Evolutionary conservation across 2,329 filamentous ascomycete genomes (phyloP).

Genomic region (Alternaria metachromatica): DNA sequence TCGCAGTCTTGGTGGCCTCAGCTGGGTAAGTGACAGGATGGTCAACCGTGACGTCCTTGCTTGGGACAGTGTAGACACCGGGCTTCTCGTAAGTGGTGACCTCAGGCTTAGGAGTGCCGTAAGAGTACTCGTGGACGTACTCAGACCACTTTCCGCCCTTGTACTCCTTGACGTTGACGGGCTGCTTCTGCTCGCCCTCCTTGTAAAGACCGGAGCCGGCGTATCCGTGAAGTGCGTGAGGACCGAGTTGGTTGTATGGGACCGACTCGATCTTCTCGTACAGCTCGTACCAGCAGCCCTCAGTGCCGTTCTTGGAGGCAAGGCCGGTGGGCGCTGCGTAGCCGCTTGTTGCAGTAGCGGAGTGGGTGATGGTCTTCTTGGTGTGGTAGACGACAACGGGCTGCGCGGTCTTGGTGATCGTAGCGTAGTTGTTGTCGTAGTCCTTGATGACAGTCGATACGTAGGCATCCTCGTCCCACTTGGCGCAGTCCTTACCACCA

Average conservation of each 20-base stretch:
- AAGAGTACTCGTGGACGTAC: constrained; percentile 29
- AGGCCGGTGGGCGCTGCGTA: constrained; percentile 15
- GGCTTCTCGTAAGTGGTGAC: constrained; percentile 37
- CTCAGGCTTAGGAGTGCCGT: constrained; percentile 35
- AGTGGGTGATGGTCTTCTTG: constrained; percentile 36
- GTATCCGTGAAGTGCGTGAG: constrained; percentile 36
- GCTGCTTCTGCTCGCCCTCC: constrained; percentile 31
- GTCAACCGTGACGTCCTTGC: constrained; percentile 32
- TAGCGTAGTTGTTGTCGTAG: constrained; percentile 31
- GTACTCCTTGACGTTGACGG: constrained; percentile 39
- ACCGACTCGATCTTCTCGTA: constrained; percentile 39
- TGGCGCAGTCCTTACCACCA: constrained; percentile 21
- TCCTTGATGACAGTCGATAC: constrained; percentile 39
- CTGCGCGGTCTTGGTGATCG: constrained; percentile 37
- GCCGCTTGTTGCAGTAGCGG: constrained; percentile 19
- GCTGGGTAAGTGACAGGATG: constrained; percentile 27
- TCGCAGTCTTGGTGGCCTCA: constrained; percentile 31
- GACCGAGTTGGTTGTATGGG: constrained; percentile 39
- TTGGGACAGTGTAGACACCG: constrained; percentile 39
- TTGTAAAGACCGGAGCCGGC: constrained; percentile 37
- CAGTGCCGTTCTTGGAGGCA: constrained; percentile 22
- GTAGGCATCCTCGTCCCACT: constrained; percentile 31
- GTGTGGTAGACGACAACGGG: constrained; percentile 36
- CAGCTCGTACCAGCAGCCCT: constrained; percentile 37
- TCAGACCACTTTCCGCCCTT: constrained; percentile 38